Evolutionary conservation across 2,329 filamentous ascomycete species (phyloP).

Genomic region (Aspergillus sp.): DNA sequence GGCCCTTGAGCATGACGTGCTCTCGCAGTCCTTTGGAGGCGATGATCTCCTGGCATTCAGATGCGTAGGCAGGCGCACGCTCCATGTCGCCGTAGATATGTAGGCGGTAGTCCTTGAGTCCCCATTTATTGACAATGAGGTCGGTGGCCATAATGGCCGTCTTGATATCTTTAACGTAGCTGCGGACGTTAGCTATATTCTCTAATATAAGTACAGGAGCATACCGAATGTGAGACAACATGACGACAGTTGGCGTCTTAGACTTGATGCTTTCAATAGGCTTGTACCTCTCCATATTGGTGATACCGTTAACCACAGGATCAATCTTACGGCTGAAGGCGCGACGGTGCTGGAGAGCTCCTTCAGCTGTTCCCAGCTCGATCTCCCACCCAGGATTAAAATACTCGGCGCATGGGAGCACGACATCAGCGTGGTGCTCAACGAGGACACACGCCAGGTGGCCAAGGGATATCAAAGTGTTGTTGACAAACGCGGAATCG

Average conservation of each 20-base stretch:
- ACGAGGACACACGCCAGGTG: conserved; percentile 16
- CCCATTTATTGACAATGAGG: conserved; percentile 64
- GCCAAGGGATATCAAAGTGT: conserved; percentile 38
- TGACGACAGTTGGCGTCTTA: conserved; percentile 60
- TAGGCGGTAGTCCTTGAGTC: conserved; percentile 62
- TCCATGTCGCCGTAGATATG: conserved; percentile 67
- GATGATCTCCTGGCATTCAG: conserved; percentile 58
- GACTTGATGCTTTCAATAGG: conserved; percentile 60
- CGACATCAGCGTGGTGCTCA: conserved; percentile 56
- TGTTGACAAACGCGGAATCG: conserved; percentile 42
- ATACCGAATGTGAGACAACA: conserved; percentile 57
- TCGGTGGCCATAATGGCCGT: conserved; percentile 63
- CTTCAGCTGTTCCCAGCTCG: conserved; percentile 59
- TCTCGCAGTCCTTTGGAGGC: conserved; percentile 53
- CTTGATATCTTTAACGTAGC: conserved; percentile 60
- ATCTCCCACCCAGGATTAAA: conserved; percentile 65
- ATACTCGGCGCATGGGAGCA: conserved; percentile 58
- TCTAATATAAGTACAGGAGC: background rate
- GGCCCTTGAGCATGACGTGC: conserved; percentile 50
- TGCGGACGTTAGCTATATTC: background rate
- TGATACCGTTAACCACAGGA: conserved; percentile 64
- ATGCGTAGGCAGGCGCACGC: conserved; percentile 60
- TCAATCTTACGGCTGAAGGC: conserved; percentile 60
- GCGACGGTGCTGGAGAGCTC: conserved; percentile 56
- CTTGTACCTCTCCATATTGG: conserved; percentile 62